These are phyloP conservation scores for Debaryomyces psychrophilus DNA, from an alignment of 1,139 yeast genomes.

Conservation along the genomic window DNA sequence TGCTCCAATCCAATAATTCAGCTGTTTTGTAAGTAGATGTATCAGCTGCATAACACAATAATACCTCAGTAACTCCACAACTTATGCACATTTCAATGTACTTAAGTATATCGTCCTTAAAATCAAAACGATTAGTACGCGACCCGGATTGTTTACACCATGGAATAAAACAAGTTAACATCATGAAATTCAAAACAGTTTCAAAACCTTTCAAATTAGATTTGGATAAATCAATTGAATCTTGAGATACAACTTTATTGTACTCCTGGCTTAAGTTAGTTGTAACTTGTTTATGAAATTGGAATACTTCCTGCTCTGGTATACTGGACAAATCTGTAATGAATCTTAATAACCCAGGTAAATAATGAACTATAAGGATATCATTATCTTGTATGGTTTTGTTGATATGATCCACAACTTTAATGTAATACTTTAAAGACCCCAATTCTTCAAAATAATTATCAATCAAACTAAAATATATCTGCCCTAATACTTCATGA, in stretches of 20 bases:
- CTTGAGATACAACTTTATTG: conserved; percentile 23
- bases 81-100: conserved; percentile 44
- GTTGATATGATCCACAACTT: conserved; percentile 33
- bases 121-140: conserved; percentile 54
- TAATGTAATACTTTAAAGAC: conserved; percentile 35
- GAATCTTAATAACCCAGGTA: conserved; percentile 62
- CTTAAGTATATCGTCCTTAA: conserved; percentile 48
- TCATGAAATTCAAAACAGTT: conserved; percentile 52
- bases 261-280: conserved; percentile 26
- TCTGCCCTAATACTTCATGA: conserved; percentile 74
- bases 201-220: conserved; percentile 60
- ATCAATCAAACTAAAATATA: conserved; percentile 55
- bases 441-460: conserved; percentile 38
- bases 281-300: conserved; percentile 31
- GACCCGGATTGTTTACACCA: conserved; percentile 61
- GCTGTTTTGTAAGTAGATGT: conserved; percentile 44
- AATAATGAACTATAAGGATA: conserved; percentile 59
- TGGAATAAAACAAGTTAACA: conserved; percentile 65
- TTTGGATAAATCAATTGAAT: conserved; percentile 48
- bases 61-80: conserved; percentile 79
- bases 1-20: conserved; percentile 42
- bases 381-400: conserved; percentile 59
- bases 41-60: conserved; percentile 73
- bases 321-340: conserved; percentile 33
- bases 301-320: conserved; percentile 27